A percentile compares a stretch with the other conserved stretches of the same genome.
Evolutionary conservation across 2,329 filamentous ascomycete species (phyloP).

Genomic region (Arthrobotrys pseudoclavata): DNA sequence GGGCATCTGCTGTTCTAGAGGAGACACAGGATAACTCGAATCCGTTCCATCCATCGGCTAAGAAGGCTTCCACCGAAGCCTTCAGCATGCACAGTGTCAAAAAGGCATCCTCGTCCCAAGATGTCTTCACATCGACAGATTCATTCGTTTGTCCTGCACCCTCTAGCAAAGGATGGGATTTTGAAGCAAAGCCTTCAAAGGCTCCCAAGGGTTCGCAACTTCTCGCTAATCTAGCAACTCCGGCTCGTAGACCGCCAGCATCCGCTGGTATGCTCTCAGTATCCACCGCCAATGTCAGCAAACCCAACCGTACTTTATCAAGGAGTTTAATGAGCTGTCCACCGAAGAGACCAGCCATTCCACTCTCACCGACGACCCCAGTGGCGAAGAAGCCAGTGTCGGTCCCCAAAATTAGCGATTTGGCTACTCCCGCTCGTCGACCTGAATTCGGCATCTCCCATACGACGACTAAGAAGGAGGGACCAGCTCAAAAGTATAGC

Average conservation of each 20-base stretch:
- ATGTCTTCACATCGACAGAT: conserved; percentile 42
- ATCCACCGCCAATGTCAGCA: conserved; percentile 20
- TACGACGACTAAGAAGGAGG: conserved; percentile 8
- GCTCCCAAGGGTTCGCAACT: conserved; percentile 5
- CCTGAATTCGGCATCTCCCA: conserved; percentile 12
- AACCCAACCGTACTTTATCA: conserved; percentile 5
- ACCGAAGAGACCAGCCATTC: conserved; percentile 40
- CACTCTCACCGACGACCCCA: conserved; percentile 20
- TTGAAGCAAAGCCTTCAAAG: conserved; percentile 16
- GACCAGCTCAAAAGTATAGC: background rate
- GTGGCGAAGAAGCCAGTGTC: conserved; percentile 1
- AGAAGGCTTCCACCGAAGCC: conserved; percentile 20
- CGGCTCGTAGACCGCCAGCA: conserved; percentile 32
- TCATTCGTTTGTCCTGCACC: conserved; percentile 45
- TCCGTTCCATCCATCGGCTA: conserved; percentile 30
- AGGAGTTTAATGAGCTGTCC: conserved; percentile 47
- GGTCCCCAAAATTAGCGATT: conserved; percentile 19
- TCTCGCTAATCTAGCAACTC: conserved; percentile 31
- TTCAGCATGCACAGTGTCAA: conserved; percentile 4
- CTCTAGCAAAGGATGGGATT: conserved; percentile 45
- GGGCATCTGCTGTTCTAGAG: conserved; percentile 11
- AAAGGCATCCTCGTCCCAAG: background rate
- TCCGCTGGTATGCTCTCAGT: conserved; percentile 32
- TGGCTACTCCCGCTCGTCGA: conserved; percentile 50
- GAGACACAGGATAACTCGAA: background rate